A percentile compares a stretch with the other conserved stretches of the same genome.
phyloP scores from a whole-genome alignment of 148 eudicot genomes.

The Silene conica region DNA sequence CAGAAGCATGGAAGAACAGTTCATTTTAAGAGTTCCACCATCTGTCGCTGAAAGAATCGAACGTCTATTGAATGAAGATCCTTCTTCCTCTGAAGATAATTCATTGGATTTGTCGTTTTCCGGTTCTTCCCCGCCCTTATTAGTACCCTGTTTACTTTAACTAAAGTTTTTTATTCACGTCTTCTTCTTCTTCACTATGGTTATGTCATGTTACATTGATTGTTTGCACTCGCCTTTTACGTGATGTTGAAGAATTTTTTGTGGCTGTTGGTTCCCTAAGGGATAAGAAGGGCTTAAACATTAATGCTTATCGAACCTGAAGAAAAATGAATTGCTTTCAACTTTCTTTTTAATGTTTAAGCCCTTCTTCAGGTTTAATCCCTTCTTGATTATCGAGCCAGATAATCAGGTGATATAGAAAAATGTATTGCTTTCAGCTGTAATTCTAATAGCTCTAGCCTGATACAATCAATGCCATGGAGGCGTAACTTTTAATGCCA shows the following conservation, averaged over 20 bases:
- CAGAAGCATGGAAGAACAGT: slow-evolving; percentile 81
- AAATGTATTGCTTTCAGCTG: background rate
- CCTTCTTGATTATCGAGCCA: background rate
- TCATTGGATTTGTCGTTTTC: slow-evolving; percentile 73
- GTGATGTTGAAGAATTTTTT: no score
- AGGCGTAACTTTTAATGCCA: background rate
- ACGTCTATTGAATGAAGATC: slow-evolving; percentile 58
- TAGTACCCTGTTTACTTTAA: background rate
- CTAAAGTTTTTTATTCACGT: background rate
- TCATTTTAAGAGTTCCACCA: slow-evolving; percentile 84
- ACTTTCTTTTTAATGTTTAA: no score
- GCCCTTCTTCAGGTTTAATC: no score
- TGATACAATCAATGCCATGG: background rate
- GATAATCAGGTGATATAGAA: background rate
- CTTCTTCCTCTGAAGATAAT: slow-evolving; percentile 57
- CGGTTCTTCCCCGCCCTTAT: slow-evolving; percentile 30
- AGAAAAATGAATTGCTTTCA: no score
- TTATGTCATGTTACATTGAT: background rate
- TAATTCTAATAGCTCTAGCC: background rate
- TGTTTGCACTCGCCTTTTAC: no score
- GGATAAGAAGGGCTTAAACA: background rate
- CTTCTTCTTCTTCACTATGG: no score
- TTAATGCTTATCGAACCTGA: no score
- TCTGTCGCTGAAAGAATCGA: slow-evolving; percentile 81
- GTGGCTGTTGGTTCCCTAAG: background rate